These are phyloP conservation scores for Boletus pseudopeckii DNA, from an alignment of 768 basidiomycete genomes.

Conservation along the genomic window DNA sequence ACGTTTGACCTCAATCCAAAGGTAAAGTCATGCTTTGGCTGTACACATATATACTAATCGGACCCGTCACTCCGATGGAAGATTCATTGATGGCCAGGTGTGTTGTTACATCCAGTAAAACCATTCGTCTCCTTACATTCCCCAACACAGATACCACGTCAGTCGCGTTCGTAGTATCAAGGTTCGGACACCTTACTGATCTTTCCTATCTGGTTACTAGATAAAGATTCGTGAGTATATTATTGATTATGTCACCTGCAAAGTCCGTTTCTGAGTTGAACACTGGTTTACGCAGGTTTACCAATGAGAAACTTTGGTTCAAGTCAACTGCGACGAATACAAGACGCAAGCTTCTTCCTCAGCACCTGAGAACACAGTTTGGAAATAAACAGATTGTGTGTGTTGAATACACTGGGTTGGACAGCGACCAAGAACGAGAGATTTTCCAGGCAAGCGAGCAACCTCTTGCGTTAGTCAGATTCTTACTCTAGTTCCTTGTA, in stretches of 20 bases:
- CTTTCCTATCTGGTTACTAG: slow-evolving; percentile 18
- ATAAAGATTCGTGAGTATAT: slow-evolving; percentile 38
- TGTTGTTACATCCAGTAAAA: slow-evolving; percentile 23
- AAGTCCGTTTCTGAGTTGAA: not conserved
- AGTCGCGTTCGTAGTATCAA: slow-evolving; percentile 15
- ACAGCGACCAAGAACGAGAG: slow-evolving; percentile 56
- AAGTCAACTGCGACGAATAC: slow-evolving; percentile 19
- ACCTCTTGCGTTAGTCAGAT: not conserved
- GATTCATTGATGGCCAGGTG: slow-evolving; percentile 56
- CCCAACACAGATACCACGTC: slow-evolving; percentile 41
- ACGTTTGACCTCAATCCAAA: slow-evolving; percentile 60
- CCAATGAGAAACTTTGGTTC: slow-evolving; percentile 39
- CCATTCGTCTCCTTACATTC: not conserved
- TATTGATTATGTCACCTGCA: not conserved
- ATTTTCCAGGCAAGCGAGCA: slow-evolving; percentile 50
- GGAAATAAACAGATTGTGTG: slow-evolving; percentile 46
- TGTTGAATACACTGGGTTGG: slow-evolving; percentile 51
- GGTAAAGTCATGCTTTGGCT: slow-evolving; percentile 33
- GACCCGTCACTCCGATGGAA: slow-evolving; percentile 16
- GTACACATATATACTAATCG: not conserved
- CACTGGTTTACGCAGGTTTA: slow-evolving; percentile 19
- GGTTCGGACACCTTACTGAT: slow-evolving; percentile 6
- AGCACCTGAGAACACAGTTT: slow-evolving; percentile 36
- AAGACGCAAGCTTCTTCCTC: slow-evolving; percentile 33
- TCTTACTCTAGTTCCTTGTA: not conserved